Evolutionary conservation across 805 yeast species (phyloP).

Genomic region (Myxozyma neglecta): DNA sequence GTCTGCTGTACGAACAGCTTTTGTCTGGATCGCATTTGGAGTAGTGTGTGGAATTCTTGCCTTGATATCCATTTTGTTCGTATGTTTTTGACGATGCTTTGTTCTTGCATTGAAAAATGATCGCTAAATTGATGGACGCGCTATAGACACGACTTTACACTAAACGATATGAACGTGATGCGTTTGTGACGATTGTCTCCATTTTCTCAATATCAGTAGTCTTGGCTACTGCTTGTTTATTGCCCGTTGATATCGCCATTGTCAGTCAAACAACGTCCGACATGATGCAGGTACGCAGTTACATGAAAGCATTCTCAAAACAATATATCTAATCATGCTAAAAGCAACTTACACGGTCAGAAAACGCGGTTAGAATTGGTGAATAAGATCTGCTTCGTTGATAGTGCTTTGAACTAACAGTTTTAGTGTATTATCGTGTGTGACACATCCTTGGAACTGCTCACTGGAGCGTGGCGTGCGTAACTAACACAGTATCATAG

Average conservation of each 20-base stretch:
- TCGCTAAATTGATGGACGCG: neutral
- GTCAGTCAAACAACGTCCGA: constrained; percentile 27
- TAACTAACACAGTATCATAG: neutral
- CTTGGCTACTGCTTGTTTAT: constrained; percentile 30
- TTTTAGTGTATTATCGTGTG: constrained; percentile 27
- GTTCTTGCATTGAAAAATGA: neutral
- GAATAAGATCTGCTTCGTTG: neutral
- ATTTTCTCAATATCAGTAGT: constrained; percentile 32
- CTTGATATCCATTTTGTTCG: constrained; percentile 25
- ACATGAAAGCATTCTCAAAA: neutral
- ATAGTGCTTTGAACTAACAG: neutral
- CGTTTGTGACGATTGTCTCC: constrained; percentile 29
- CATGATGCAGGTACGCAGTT: constrained; percentile 8
- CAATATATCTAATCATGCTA: neutral
- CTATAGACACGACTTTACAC: constrained; percentile 28
- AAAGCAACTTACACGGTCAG: constrained; percentile 11
- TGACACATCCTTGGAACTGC: neutral
- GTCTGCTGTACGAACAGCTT: constrained; percentile 31
- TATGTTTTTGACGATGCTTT: neutral
- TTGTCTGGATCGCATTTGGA: constrained; percentile 33
- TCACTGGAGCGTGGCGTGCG: too few relatives aligned
- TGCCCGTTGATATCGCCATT: constrained; percentile 34
- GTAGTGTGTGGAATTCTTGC: constrained; percentile 30
- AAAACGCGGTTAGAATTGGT: constrained; percentile 14
- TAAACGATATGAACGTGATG: constrained; percentile 31